Evolutionary conservation across 306 rosid species (phyloP).

Genomic region (Geum urbanum): DNA sequence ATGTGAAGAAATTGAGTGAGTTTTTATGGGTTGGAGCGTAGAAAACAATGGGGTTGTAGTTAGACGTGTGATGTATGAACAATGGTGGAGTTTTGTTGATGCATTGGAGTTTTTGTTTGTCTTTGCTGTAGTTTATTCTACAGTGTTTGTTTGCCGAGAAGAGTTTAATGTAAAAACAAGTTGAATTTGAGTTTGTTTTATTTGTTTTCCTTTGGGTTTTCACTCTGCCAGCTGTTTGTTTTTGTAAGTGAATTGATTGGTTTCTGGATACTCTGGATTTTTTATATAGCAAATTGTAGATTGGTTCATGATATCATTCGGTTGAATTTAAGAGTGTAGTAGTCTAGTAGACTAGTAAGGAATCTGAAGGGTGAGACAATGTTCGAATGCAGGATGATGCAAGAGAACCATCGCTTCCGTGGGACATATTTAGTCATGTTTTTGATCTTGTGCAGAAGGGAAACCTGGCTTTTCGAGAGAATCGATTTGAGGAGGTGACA

Average conservation of each 20-base stretch:
- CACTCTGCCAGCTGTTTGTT: conserved; percentile 10
- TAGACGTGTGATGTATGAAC: too few relatives aligned
- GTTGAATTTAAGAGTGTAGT: neutral
- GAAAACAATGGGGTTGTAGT: neutral
- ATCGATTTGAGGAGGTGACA: conserved; percentile 65
- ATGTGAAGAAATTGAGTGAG: neutral
- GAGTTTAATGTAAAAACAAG: conserved; percentile 9
- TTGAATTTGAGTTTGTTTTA: conserved; percentile 8
- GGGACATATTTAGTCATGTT: conserved; percentile 53
- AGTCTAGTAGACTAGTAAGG: conserved; percentile 8
- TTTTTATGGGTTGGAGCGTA: neutral
- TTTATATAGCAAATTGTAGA: too few relatives aligned
- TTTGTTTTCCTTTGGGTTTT: conserved; percentile 26
- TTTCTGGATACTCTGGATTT: neutral
- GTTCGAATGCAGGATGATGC: conserved; percentile 56
- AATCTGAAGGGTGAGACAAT: conserved; percentile 21
- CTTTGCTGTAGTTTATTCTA: conserved; percentile 16
- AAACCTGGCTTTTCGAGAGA: conserved; percentile 60
- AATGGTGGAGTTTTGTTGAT: neutral
- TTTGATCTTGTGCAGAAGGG: conserved; percentile 67
- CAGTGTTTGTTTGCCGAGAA: conserved; percentile 23
- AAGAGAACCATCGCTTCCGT: conserved; percentile 41
- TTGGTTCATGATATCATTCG: neutral
- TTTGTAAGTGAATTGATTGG: too few relatives aligned
- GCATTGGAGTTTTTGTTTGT: conserved; percentile 21